Evolutionary conservation across 2,329 filamentous ascomycete species (phyloP).

Genomic region (Macrophomina phaseolina): DNA sequence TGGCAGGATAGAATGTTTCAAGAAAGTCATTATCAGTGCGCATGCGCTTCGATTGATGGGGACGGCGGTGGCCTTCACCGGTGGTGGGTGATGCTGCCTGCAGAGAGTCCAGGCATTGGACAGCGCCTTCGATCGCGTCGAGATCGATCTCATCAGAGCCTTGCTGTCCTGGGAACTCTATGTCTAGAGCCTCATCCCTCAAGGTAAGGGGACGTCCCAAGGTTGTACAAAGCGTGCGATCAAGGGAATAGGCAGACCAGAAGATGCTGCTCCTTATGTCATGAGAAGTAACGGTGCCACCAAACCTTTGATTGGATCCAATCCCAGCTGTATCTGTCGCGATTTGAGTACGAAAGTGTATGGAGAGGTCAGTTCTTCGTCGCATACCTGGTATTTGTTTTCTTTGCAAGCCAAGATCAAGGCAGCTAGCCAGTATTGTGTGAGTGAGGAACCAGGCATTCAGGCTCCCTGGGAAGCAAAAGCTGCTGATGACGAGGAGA

Average conservation of each 20-base stretch:
- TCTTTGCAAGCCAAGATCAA: slow-evolving; percentile 60
- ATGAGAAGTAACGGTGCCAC: slow-evolving; percentile 51
- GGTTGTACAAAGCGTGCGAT: slow-evolving; percentile 60
- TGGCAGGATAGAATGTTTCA: slow-evolving; percentile 8
- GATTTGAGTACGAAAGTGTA: too few species aligned
- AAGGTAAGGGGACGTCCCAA: slow-evolving; percentile 63
- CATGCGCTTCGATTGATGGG: not conserved
- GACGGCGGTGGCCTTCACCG: too few species aligned
- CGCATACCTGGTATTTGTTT: slow-evolving; percentile 28
- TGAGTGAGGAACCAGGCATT: slow-evolving; percentile 64
- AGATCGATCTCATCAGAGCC: slow-evolving; percentile 30
- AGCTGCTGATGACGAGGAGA: slow-evolving; percentile 55
- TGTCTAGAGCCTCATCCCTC: slow-evolving; percentile 61
- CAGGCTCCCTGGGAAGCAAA: slow-evolving; percentile 58
- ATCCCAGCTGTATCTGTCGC: not conserved
- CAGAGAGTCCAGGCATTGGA: not conserved
- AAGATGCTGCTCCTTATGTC: slow-evolving; percentile 63
- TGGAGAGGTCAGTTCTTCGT: too few species aligned
- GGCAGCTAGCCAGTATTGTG: slow-evolving; percentile 57
- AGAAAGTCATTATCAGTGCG: not conserved
- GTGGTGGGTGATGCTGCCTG: not conserved
- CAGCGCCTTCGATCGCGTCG: slow-evolving; percentile 10
- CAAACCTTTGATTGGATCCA: slow-evolving; percentile 40
- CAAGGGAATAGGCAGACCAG: slow-evolving; percentile 60
- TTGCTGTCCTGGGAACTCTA: slow-evolving; percentile 48